A percentile compares a stretch with the other conserved stretches of the same genome.
Conservation (phyloP, 495 filamentous ascomycete species). For the Aspergillus sclerotioniger region DNA sequence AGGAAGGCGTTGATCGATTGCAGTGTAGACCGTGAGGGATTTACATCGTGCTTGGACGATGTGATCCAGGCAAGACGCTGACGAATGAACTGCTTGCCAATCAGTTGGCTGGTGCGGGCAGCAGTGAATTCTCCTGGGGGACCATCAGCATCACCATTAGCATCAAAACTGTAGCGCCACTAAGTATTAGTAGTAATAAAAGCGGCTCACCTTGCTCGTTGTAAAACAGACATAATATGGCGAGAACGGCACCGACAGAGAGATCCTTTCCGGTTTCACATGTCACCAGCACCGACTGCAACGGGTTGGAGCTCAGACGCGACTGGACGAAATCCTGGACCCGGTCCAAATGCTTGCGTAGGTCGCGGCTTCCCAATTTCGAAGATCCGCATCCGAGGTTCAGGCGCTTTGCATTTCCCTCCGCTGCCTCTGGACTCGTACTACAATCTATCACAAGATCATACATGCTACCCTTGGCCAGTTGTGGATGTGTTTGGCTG, state of each 20-base stretch:
- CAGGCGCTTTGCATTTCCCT: constrained; percentile 40
- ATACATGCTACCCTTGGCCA: constrained; percentile 24
- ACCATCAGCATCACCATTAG: constrained; percentile 18
- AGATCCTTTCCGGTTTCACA: constrained; percentile 66
- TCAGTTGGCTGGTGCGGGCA: constrained; percentile 28
- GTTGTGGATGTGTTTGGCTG: constrained; percentile 19
- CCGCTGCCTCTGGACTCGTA: constrained; percentile 31
- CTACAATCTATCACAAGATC: constrained; percentile 50
- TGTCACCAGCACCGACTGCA: constrained; percentile 49
- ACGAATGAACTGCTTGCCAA: constrained; percentile 75
- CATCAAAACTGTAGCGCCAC: background rate
- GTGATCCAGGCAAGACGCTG: constrained; percentile 76
- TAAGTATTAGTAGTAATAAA: background rate
- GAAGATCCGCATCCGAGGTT: constrained; percentile 62
- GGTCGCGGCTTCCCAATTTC: constrained; percentile 73
- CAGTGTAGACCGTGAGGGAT: constrained; percentile 76
- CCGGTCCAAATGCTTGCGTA: constrained; percentile 61
- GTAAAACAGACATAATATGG: constrained; percentile 61
- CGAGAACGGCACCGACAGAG: constrained; percentile 60
- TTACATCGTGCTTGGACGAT: constrained; percentile 67
- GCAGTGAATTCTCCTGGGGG: constrained; percentile 32
- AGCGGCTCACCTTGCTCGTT: constrained; percentile 50
- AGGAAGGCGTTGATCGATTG: constrained; percentile 87
- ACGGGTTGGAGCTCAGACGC: constrained; percentile 29
- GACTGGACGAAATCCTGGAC: constrained; percentile 47